Conservation (phyloP, 768 basidiomycete genomes). For the Paxillus rubicundulus region DNA sequence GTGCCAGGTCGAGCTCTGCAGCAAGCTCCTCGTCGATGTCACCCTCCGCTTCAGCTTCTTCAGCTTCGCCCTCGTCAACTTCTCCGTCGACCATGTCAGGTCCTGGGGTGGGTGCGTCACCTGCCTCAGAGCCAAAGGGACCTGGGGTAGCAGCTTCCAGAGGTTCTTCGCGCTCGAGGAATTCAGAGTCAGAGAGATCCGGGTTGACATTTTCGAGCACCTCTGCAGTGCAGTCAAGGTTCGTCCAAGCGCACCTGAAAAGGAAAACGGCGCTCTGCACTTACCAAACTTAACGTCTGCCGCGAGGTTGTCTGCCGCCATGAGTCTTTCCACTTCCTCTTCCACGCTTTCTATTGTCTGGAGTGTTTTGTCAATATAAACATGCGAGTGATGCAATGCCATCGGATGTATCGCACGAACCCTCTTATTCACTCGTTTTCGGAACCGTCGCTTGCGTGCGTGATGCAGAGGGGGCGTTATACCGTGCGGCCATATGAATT, state of each 20-base stretch:
- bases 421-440: conserved; percentile 82
- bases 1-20: conserved; percentile 81
- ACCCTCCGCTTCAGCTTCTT: conserved; percentile 63
- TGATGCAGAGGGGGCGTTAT: conserved; percentile 91
- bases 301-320: conserved; percentile 78
- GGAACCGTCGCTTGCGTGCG: conserved; percentile 87
- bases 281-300: conserved; percentile 74
- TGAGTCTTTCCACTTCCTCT: conserved; percentile 83
- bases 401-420: conserved; percentile 37
- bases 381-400: not conserved
- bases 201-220: conserved; percentile 89
- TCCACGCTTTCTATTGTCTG: conserved; percentile 95
- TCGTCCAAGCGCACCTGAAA: not conserved
- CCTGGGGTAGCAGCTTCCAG: conserved; percentile 70
- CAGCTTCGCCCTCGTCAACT: conserved; percentile 57
- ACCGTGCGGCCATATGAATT: conserved; percentile 97
- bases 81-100: conserved; percentile 53
- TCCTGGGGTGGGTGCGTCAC: conserved; percentile 60
- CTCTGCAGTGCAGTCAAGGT: conserved; percentile 42
- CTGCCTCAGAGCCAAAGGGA: conserved; percentile 61
- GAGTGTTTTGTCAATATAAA: conserved; percentile 6
- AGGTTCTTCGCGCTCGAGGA: conserved; percentile 62
- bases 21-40: conserved; percentile 89
- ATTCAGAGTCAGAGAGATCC: conserved; percentile 86
- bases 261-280: conserved; percentile 10